Conservation (phyloP, 345 rosid genomes). For the Eucalyptus grandis region DNA sequence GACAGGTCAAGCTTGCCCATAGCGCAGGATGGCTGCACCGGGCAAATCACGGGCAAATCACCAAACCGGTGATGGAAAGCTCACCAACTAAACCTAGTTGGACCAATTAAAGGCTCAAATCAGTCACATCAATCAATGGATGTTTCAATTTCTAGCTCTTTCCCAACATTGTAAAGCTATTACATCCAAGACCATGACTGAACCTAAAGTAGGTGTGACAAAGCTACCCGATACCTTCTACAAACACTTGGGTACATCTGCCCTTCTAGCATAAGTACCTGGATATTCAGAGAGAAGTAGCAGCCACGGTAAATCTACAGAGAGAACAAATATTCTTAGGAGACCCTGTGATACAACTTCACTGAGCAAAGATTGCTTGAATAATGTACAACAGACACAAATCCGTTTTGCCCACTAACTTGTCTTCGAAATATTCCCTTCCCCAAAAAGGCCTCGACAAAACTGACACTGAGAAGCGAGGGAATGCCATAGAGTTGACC, state of each 20-base stretch:
- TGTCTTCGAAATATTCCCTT: not conserved
- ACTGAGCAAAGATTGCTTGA: not conserved
- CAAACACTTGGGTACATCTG: not conserved
- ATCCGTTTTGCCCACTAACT: not conserved
- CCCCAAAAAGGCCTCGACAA: not conserved
- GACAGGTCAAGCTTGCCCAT: not conserved
- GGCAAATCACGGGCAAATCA: not conserved
- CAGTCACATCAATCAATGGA: not conserved
- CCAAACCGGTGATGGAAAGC: not conserved
- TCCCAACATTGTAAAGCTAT: not conserved
- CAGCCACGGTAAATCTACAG: not conserved
- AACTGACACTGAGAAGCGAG: not conserved
- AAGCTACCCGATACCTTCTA: not conserved
- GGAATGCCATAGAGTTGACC: not conserved
- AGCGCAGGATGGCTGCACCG: not conserved
- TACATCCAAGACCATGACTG: not conserved
- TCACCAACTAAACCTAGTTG: not conserved
- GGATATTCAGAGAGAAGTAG: not conserved
- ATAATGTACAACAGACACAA: not conserved
- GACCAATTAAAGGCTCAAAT: not conserved
- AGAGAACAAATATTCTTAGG: not conserved
- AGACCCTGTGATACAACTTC: not conserved
- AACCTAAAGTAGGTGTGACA: not conserved
- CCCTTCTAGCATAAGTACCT: not conserved
- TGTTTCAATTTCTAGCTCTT: not conserved